phyloP scores from a whole-genome alignment of 176 grass and related monocot species.

The Ensete ventricosum region DNA sequence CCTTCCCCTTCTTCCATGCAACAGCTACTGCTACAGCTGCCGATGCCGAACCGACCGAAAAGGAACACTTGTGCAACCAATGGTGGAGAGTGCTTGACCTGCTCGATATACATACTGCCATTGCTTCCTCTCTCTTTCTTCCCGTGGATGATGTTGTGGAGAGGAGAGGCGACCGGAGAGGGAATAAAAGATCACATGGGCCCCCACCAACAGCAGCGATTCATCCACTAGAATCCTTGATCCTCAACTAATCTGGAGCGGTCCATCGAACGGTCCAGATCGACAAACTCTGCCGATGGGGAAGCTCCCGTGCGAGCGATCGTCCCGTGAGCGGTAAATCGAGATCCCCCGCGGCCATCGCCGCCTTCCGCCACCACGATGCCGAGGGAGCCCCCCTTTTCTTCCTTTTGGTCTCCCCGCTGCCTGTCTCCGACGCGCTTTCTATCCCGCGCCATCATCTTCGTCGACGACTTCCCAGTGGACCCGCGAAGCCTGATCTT shows the following conservation, averaged over 20 bases:
- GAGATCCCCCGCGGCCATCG: too few relatives aligned
- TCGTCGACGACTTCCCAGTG: too few relatives aligned
- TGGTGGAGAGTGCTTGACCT: neutral
- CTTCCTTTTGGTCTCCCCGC: too few relatives aligned
- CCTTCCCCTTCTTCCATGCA: conserved; percentile 2
- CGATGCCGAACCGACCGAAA: neutral
- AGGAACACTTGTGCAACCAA: neutral
- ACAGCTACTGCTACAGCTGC: neutral
- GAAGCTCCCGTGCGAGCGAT: neutral
- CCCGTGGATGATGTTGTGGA: neutral
- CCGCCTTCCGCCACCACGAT: too few relatives aligned
- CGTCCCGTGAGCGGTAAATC: too few relatives aligned
- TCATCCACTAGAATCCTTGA: neutral
- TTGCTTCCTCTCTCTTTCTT: neutral
- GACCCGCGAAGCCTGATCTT: too few relatives aligned
- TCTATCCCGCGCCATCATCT: too few relatives aligned
- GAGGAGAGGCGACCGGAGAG: neutral
- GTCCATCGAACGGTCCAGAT: neutral
- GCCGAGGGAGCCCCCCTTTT: too few relatives aligned
- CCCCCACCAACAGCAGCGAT: neutral
- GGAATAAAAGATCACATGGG: neutral
- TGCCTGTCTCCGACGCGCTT: too few relatives aligned
- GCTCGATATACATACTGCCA: neutral
- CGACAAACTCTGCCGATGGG: neutral
- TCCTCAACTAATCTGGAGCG: neutral